phyloP scores from a whole-genome alignment of 2,329 filamentous ascomycete species.

The Verticillium dahliae region DNA sequence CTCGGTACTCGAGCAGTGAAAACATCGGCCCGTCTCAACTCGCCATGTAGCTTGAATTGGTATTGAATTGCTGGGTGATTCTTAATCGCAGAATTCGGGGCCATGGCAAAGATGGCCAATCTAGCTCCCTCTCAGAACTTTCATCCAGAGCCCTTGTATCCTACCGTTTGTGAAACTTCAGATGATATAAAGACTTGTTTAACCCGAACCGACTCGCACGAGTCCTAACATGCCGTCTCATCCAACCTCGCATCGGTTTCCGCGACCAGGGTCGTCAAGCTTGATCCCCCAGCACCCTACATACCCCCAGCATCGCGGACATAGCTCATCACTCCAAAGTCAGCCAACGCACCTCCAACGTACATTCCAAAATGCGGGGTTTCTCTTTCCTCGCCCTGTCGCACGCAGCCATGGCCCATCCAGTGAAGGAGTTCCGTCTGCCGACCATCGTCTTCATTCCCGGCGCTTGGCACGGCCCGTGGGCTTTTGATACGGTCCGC shows the following conservation, averaged over 20 bases:
- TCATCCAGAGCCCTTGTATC: not conserved
- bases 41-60: not conserved
- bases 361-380: not conserved
- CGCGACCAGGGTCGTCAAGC: not conserved
- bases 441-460: constrained; percentile 26
- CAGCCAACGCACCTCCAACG: not conserved
- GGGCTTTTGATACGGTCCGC: constrained; percentile 20
- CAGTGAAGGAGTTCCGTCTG: not conserved
- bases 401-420: not conserved
- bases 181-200: not conserved
- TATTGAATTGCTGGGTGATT: not conserved
- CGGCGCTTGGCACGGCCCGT: constrained; percentile 29
- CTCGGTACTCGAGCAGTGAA: not conserved
- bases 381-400: not conserved
- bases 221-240: not conserved
- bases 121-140: not conserved
- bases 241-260: not conserved
- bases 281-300: not conserved
- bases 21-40: not conserved
- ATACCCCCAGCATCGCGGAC: not conserved
- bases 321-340: not conserved
- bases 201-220: not conserved
- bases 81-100: not conserved
- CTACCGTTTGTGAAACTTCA: not conserved
- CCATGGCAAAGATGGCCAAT: not conserved